phyloP scores from a whole-genome alignment of 2,329 filamentous ascomycete genomes.

The Tolypocladium endophyticum region DNA sequence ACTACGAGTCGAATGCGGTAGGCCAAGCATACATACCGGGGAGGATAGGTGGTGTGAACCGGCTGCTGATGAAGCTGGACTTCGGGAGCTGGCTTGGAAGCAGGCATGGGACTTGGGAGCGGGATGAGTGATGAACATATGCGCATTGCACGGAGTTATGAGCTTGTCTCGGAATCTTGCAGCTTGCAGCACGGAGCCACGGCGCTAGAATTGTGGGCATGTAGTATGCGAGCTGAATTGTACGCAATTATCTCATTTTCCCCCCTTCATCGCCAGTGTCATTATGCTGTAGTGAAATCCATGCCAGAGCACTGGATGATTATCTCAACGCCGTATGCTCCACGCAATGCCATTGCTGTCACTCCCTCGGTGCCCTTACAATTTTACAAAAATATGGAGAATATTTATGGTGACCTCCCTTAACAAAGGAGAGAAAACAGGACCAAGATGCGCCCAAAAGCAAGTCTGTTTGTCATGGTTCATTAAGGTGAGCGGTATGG shows the following conservation, averaged over 20 bases:
- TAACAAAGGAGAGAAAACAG: neutral
- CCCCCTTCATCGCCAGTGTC: neutral
- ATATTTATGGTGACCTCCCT: neutral
- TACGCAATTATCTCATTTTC: neutral
- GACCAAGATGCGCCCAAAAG: neutral
- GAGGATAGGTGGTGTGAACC: constrained; percentile 69
- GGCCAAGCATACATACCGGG: constrained; percentile 50
- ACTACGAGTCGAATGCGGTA: constrained; percentile 24
- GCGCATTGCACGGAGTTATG: neutral
- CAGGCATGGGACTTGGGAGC: constrained; percentile 10
- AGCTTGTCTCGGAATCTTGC: neutral
- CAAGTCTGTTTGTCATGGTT: neutral
- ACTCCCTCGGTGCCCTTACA: neutral
- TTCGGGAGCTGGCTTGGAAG: constrained; percentile 47
- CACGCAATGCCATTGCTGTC: neutral
- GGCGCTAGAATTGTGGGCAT: neutral
- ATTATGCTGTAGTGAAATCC: neutral
- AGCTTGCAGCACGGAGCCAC: neutral
- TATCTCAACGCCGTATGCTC: neutral
- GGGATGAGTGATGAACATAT: neutral
- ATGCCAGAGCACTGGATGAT: neutral
- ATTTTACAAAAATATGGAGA: too few species aligned
- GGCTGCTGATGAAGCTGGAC: constrained; percentile 85
- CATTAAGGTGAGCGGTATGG: neutral
- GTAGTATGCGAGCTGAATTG: neutral